Evolutionary conservation across 2,329 filamentous ascomycete species (phyloP).

Genomic region (Samsoniella hepiali): DNA sequence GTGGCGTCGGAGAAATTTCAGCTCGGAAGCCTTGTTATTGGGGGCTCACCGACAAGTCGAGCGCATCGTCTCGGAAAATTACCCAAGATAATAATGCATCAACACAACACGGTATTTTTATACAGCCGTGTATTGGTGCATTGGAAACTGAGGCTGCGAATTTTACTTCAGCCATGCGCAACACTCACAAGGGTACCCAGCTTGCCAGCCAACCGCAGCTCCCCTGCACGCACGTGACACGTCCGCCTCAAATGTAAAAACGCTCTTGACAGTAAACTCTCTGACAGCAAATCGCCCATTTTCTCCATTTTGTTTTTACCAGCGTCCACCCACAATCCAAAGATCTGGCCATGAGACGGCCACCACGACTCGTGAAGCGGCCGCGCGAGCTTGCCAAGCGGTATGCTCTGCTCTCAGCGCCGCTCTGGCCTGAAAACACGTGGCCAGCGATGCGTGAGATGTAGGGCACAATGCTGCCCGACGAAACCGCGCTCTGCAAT

Average conservation of each 20-base stretch:
- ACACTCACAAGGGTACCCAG: background rate
- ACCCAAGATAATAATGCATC: background rate
- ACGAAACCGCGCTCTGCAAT: background rate
- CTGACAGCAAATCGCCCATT: background rate
- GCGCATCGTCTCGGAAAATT: background rate
- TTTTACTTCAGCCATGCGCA: background rate
- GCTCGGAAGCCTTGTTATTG: background rate
- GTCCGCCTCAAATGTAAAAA: too few species aligned
- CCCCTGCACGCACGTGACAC: background rate
- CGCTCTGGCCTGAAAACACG: background rate
- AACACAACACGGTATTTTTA: too few species aligned
- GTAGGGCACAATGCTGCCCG: background rate
- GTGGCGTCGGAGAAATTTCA: conserved; percentile 1
- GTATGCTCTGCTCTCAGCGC: background rate
- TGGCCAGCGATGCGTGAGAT: background rate
- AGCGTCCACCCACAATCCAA: too few species aligned
- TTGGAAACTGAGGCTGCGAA: background rate
- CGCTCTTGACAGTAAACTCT: background rate
- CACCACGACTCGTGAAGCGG: background rate
- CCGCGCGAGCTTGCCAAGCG: background rate
- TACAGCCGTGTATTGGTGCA: background rate
- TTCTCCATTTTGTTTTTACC: too few species aligned
- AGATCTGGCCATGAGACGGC: too few species aligned
- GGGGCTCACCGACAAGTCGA: background rate
- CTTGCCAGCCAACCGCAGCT: background rate